phyloP scores from a whole-genome alignment of 371 early-diverging fungal genomes.

The Nematocida major region DNA sequence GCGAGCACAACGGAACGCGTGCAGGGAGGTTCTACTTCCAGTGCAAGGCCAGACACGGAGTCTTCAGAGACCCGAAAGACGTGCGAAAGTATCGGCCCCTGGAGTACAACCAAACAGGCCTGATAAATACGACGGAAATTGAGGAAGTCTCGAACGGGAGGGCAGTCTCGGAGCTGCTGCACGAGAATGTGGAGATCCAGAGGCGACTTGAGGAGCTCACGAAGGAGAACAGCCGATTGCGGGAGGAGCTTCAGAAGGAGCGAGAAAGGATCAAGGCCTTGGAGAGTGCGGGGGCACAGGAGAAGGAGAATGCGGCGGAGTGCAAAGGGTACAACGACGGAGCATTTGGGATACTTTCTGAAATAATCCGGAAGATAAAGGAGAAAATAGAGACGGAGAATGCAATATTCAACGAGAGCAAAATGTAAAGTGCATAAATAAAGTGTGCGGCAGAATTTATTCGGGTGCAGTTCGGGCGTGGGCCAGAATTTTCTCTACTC shows the following conservation, averaged over 20 bases:
- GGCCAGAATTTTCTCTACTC: not conserved
- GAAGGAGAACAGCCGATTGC: constrained; percentile 30
- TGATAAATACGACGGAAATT: constrained; percentile 1
- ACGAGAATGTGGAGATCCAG: constrained; percentile 45
- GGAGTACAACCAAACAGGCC: constrained; percentile 48
- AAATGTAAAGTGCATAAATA: not conserved
- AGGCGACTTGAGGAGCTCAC: constrained; percentile 24
- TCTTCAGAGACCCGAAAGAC: constrained; percentile 9
- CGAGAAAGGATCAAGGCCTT: not conserved
- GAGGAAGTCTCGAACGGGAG: not conserved
- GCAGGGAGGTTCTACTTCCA: constrained; percentile 17
- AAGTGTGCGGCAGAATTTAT: not conserved
- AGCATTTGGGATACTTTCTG: constrained; percentile 15
- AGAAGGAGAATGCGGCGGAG: not conserved
- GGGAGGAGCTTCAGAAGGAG: constrained; percentile 4
- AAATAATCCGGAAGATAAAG: constrained; percentile 27
- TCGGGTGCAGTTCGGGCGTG: not conserved
- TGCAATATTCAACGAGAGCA: not conserved
- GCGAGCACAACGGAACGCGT: constrained; percentile 31
- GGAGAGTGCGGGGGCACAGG: not conserved
- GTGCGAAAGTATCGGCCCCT: constrained; percentile 1
- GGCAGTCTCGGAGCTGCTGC: not conserved
- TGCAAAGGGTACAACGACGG: not conserved
- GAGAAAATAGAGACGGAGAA: constrained; percentile 42
- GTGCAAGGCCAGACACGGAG: constrained; percentile 36